Evolutionary conservation across 1,284 basidiomycete species (phyloP), one percentile per base, ranked within the genome.

Genomic region (Sporisorium scitamineum): DNA sequence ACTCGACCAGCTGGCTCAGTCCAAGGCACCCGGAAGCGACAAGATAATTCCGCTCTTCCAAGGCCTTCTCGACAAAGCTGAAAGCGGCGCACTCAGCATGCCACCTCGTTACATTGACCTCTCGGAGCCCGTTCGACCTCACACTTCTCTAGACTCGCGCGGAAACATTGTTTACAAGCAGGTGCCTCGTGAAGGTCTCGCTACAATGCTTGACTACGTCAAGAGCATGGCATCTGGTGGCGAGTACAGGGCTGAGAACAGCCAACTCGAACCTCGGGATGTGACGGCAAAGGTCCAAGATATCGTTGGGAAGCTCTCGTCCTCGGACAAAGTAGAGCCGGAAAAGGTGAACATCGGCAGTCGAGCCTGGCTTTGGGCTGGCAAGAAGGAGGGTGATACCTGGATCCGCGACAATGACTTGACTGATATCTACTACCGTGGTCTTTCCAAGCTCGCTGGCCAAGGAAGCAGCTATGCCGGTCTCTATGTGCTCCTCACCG

Each of bases 401-500:
- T 56, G 54, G 54, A n/a, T 26, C 1, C n/a, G 39, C 14, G 54
- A 56, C 79, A 93, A 92, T 87, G 97, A 97, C 87, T 88, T 99
- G 62, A 98, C 96, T 34, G 73, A 62, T 18, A 66, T 75, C 24
- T 86, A 98, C 87, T 90, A 97, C 75, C 94, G 97, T 82, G 92
- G 98, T 75, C 89, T 99, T 48, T 93, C 95, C 82, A 96, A 98
- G 87, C 97, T 98, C 76, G 96, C 96, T 14, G 96, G 94, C 0
- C 94, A 94, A 5, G 96, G 96, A 37, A 96, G 95, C 10, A 95
- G 95, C 0, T 98, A 97, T 90, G 92, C 95, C 86, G 94, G 95
- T 88, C 97, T 97, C 90, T 97, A 97, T 80, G 95, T 95, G 1
- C 90, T 99, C 29, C 90, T 98, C 48, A 98, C 96, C 47, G 95